Conservation (phyloP, 495 filamentous ascomycete species). For the Talaromyces stipitatus region DNA sequence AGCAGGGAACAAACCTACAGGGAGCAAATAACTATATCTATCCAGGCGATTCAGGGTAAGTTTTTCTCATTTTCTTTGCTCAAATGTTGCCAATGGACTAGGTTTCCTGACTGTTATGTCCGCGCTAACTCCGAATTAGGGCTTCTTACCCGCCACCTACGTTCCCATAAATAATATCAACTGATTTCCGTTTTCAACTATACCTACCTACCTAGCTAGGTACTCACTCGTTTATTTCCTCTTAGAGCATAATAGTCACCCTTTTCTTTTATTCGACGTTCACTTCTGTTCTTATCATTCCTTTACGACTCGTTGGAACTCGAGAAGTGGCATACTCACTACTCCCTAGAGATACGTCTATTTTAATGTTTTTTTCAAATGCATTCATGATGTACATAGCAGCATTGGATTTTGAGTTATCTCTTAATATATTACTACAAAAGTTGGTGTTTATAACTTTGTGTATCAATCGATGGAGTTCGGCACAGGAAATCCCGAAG, state of each 20-base stretch:
- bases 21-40: conserved; percentile 6
- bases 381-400: neutral
- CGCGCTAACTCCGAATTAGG: neutral
- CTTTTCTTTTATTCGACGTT: neutral
- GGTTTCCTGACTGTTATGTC: neutral
- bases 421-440: neutral
- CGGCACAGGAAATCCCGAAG: too few relatives aligned
- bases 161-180: neutral
- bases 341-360: neutral
- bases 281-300: neutral
- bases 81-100: neutral
- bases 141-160: neutral
- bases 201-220: too few relatives aligned
- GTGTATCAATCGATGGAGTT: too few relatives aligned
- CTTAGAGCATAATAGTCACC: neutral
- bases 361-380: neutral
- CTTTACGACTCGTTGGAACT: neutral
- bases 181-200: neutral
- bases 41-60: conserved; percentile 6
- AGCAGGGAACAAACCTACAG: neutral
- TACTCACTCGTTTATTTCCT: neutral
- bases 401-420: neutral
- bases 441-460: neutral
- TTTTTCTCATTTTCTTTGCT: neutral
- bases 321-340: neutral